Percentiles rank a stretch among this genome's conserved stretches.
Conservation (phyloP, 257 asterid genomes). For the Euphrasia confusa region DNA sequence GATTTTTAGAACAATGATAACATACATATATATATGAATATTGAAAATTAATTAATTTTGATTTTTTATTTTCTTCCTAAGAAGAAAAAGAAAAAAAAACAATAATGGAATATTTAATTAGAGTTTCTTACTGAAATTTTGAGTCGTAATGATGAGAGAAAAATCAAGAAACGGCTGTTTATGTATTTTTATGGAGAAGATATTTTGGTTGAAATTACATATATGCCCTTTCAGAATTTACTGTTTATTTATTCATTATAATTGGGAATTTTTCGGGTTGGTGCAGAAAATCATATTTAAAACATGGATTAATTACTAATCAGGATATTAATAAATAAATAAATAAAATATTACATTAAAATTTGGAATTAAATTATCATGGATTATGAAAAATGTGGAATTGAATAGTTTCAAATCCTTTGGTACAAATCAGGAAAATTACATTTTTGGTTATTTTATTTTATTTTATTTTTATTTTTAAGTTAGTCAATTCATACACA, state of each 20-base stretch:
- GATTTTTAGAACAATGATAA: too few relatives aligned
- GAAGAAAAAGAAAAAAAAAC: too few relatives aligned
- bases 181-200: not conserved
- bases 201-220: not conserved
- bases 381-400: not conserved
- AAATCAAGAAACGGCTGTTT: not conserved
- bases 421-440: conserved; percentile 7
- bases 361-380: too few relatives aligned
- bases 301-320: conserved; percentile 15
- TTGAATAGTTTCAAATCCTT: conserved; percentile 10
- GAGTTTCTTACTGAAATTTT: not conserved
- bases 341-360: too few relatives aligned
- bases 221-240: not conserved
- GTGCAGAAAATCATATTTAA: not conserved
- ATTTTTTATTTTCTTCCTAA: not conserved
- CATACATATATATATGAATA: too few relatives aligned
- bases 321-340: not conserved
- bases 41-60: not conserved
- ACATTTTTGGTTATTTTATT: not conserved
- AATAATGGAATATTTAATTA: not conserved
- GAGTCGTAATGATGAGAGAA: not conserved
- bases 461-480: not conserved
- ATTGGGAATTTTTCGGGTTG: not conserved
- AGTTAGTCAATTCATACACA: conserved; percentile 5
- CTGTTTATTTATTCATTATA: not conserved